Evolutionary conservation across 2,329 filamentous ascomycete species (phyloP).

Genomic region (Lasiodiplodia theobromae): DNA sequence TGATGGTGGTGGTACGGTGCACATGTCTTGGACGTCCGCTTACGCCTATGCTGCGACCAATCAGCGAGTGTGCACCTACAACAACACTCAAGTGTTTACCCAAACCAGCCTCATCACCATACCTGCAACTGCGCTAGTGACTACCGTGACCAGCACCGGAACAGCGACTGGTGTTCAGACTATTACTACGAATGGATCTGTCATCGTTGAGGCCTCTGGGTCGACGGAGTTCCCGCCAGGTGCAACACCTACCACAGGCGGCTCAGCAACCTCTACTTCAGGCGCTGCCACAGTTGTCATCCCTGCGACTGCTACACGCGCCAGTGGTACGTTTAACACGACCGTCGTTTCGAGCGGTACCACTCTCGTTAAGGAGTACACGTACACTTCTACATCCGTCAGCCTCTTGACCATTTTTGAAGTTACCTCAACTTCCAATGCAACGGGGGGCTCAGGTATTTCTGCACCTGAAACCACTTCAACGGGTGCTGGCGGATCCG

Average conservation of each 20-base stretch:
- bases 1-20: constrained; percentile 14
- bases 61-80: constrained; percentile 23
- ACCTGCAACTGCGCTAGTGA: constrained; percentile 9
- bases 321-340: neutral
- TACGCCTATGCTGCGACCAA: constrained; percentile 3
- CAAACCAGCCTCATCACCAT: constrained; percentile 20
- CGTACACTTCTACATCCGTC: constrained; percentile 9
- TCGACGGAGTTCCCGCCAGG: constrained; percentile 5
- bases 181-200: constrained; percentile 11
- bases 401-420: constrained; percentile 22
- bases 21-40: constrained; percentile 20
- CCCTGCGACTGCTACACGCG: constrained; percentile 4
- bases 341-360: constrained; percentile 7
- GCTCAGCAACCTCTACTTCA: constrained; percentile 1
- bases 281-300: neutral
- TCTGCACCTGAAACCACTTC: constrained; percentile 15
- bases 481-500: constrained; percentile 6
- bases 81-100: constrained; percentile 25
- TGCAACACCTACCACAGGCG: neutral
- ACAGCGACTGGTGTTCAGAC: constrained; percentile 1
- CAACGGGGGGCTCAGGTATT: constrained; percentile 32
- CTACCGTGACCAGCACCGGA: constrained; percentile 4
- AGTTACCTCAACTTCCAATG: constrained; percentile 24
- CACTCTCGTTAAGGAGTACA: constrained; percentile 11
- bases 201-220: constrained; percentile 20